phyloP scores from a whole-genome alignment of 257 asterid genomes.

The Lycium barbarum region DNA sequence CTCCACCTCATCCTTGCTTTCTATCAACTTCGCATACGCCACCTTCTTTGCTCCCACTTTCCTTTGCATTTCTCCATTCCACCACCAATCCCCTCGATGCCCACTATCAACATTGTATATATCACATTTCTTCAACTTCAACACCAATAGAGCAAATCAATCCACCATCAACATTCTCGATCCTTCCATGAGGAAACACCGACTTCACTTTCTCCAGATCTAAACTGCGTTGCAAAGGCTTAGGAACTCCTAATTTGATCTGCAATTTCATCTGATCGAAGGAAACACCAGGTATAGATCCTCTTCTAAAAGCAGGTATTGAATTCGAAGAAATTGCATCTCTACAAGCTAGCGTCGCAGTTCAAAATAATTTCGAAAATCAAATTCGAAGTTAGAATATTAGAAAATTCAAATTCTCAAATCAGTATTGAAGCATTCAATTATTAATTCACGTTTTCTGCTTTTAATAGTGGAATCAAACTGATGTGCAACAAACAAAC shows the following conservation, averaged over 20 bases:
- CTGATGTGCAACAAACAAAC: too few relatives aligned
- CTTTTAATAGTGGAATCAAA: too few relatives aligned
- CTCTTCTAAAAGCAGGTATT: conserved; percentile 90
- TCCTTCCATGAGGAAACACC: conserved; percentile 93
- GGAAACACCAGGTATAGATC: conserved; percentile 90
- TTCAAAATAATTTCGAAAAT: too few relatives aligned
- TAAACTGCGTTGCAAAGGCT: conserved; percentile 66
- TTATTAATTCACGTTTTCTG: too few relatives aligned
- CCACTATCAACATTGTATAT: conserved; percentile 38
- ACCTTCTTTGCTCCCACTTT: too few relatives aligned
- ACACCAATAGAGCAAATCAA: conserved; percentile 93
- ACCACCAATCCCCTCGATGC: too few relatives aligned
- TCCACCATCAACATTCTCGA: conserved; percentile 83
- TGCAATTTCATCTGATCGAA: conserved; percentile 93
- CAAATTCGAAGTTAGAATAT: too few relatives aligned
- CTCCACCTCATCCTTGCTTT: too few relatives aligned
- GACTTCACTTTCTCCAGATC: conserved; percentile 87
- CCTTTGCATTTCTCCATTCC: too few relatives aligned
- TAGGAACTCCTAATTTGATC: conserved; percentile 91
- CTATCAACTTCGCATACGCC: too few relatives aligned
- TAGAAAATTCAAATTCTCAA: too few relatives aligned
- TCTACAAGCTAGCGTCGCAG: conserved; percentile 94
- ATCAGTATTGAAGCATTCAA: too few relatives aligned
- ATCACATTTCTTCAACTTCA: conserved; percentile 95
- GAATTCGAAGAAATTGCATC: conserved; percentile 94